Evolutionary conservation across 495 filamentous ascomycete species (phyloP), one percentile per base, ranked within the genome.

Genomic region (Aspergillus saccharolyticus): DNA sequence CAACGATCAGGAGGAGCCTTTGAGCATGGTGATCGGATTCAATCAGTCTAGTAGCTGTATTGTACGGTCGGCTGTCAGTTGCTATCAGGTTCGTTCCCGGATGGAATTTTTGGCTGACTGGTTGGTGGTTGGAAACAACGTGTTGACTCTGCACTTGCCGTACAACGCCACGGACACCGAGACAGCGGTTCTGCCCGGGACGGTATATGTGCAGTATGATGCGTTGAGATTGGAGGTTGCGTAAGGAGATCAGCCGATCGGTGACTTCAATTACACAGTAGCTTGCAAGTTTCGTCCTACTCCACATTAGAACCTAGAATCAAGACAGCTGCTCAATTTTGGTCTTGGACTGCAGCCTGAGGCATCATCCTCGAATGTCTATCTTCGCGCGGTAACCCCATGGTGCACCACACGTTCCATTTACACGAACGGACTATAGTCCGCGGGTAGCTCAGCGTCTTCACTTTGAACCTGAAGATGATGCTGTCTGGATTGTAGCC

Each of bases 161-260:
- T 70, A 66, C 51, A 79, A 80, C 57, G 81, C 75, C 39, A 80
- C 78, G 12, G 68, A 84, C 58, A 73, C 71, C 18, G 80, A 84
- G 70, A 79, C 74, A 18, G 81, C 81, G 3, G 57, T 82, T 18
- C 54, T 85, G 21, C 76, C 80, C 0, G 63, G 61, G 47, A 74
- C 65, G 1, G 69, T 81, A 0, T 85, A 84, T 66, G 76, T 84
- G 15, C 80, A 85, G 64, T 84, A 85, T 66, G 80, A 83, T 72
- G 80, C 81, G 2, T 59, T 84, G 59, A 67, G 79, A 42, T 53
- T 83, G 19, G 81, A 85, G 60, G 43, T 85, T 45, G 51, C 56
- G 16, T 61, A 52, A 44, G 15, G 9, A 28, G 3, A 9, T 3
- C 3, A 9, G 25, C 25, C 9, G 6, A 28, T 48, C 25, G 19